Base-by-base conservation (phyloP, 192 early-diverging fungal species). In the Gorgonomyces haynaldii region DNA sequence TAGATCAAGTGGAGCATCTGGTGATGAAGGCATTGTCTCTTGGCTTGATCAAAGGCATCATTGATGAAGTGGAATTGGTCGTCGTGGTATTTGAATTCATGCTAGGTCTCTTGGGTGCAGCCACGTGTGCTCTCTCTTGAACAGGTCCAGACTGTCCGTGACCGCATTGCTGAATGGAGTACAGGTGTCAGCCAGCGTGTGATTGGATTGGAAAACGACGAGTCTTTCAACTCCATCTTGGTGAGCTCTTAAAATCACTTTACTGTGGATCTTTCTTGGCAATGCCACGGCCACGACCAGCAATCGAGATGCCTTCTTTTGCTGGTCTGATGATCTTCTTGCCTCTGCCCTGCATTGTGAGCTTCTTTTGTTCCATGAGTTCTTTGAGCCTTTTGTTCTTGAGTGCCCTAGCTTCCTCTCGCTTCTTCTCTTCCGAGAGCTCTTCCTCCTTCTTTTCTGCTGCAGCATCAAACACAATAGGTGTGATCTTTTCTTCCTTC, bases 1-100 rank as follows among this genome's bases (percentile, higher is more conserved):
- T 77, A 19, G 82, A 87, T 27, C 86, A 93, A 60, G 94, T 96
- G 7, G 96, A 99, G 73, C 89, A 94, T 57, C 58, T 99, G 54
- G 82, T 97, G 19, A 99, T 99, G 96, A 94, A 93, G 70, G 93
- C 91, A 9, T 61, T 99, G 55, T 84, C 85, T 36, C 70, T 99
- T 41, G 89, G 86, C 0, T 59, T 99, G 50, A 86, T 99, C 58
- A 75, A 78, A 44, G 96, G 96, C 16, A 80, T 78, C 25, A 94
- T 99, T 62, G 92, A 99, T 53, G 91, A 99, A 66, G 89, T 99
- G 17, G 88, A 88, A 24, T 66, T 81, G 49, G 69, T 83, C 8
- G 86, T 99, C 5, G 72, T 70, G 25, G 83, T 73, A 60, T 17
- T 43, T 36, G 2, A 31, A 21, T 25, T 3, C 17, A 28, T 45